Evolutionary conservation across 2,329 filamentous ascomycete genomes (phyloP), one percentile per base, ranked within the genome.

Genomic region (Metarhizium humberi): DNA sequence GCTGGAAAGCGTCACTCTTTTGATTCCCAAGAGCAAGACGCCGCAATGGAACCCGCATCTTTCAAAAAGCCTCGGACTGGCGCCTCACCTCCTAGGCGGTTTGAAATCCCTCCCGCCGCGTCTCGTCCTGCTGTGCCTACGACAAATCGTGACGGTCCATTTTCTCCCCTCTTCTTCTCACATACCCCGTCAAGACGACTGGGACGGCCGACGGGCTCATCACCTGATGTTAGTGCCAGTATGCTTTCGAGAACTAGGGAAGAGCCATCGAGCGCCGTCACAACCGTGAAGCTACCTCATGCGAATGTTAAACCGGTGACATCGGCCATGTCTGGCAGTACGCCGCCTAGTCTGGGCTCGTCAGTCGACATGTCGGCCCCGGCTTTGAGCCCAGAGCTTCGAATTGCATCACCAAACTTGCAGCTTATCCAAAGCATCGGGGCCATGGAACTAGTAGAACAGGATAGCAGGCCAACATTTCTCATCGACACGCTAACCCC

Each of bases 381-480:
- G 14, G 73, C 75, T 32, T 66, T 72, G 47, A 84, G 78, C 53
- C 77, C 81, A 8, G 82, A 84, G 55, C 68, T 69, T 30, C 73
- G 74, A 58, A 69, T 73, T 6, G 70, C 75, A 54, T 68, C 73
- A 1, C 74, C 80, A 2, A 74, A 76, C 5, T 59, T 82, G 48
- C 77, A 82, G 52, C 72, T 82, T 52, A 74, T 92, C 4, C 80
- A 81, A 46, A 79, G 79, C 30, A 75, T 91, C 52, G 85, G 86
- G 29, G 78, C 90, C 10, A 71, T 86, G 20, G 89, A 92, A 67
- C 72, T 92, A 43, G 69, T 94, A 45, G 88, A 92, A 64, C 81
- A 87, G 60, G 89, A 94, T 66, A 81, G 86, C 51, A 76, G 89
- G 50, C 89, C 88, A 3, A 88, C 86, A 0, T 90, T 92, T 62